A percentile compares a stretch with the other conserved stretches of the same genome.
Evolutionary conservation across 805 yeast genomes (phyloP).

Genomic region (Candida anglica): DNA sequence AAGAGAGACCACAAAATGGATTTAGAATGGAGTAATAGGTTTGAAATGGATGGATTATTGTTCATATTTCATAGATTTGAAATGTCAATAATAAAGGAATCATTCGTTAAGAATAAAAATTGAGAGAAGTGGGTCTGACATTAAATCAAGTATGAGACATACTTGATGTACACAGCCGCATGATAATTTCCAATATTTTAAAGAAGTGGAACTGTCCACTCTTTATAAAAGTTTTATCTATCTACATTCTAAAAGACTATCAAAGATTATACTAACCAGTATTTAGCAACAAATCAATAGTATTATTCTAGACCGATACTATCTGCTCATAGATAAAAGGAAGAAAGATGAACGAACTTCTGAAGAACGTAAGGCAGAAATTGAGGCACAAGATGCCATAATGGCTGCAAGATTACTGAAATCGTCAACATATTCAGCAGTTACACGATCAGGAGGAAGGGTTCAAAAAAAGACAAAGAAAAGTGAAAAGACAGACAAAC

Average conservation of each 20-base stretch:
- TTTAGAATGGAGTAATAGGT: not conserved
- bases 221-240: too few relatives aligned
- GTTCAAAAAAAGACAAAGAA: slow-evolving; percentile 5
- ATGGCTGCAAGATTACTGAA: slow-evolving; percentile 50
- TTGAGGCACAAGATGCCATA: slow-evolving; percentile 47
- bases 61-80: too few relatives aligned
- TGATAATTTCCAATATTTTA: too few relatives aligned
- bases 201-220: too few relatives aligned
- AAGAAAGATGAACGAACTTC: slow-evolving; percentile 19
- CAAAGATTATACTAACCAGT: slow-evolving; percentile 18
- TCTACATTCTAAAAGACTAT: too few relatives aligned
- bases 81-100: too few relatives aligned
- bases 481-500: slow-evolving; percentile 9
- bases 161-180: too few relatives aligned
- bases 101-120: too few relatives aligned
- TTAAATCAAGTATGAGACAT: too few relatives aligned
- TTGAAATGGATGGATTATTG: too few relatives aligned
- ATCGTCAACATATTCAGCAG: slow-evolving; percentile 15
- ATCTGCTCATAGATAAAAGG: slow-evolving; percentile 40
- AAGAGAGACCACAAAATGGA: not conserved
- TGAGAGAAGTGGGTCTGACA: too few relatives aligned
- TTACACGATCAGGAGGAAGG: slow-evolving; percentile 17
- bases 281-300: slow-evolving; percentile 59
- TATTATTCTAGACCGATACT: slow-evolving; percentile 56
- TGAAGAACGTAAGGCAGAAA: slow-evolving; percentile 21